Conservation (phyloP, 306 rosid species). For the Rosa chinensis region DNA sequence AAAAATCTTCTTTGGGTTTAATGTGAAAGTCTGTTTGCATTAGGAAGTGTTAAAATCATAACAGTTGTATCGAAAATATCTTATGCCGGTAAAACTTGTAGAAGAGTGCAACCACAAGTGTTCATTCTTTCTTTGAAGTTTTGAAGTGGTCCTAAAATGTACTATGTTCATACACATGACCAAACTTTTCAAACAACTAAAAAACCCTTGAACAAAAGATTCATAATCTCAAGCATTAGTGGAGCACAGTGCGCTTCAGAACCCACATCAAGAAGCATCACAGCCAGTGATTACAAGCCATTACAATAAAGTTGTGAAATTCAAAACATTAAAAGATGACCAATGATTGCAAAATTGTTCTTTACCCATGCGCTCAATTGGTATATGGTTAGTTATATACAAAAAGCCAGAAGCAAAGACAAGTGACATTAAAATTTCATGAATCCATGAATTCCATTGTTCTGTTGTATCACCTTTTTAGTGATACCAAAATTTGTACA, state of each 20-base stretch:
- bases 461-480: background rate
- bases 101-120: background rate
- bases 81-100: background rate
- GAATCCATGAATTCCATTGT: conserved; percentile 4
- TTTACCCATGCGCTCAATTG: background rate
- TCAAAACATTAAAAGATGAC: background rate
- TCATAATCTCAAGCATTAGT: background rate
- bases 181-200: background rate
- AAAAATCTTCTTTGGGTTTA: conserved; percentile 15
- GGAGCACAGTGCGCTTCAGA: background rate
- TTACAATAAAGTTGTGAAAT: background rate
- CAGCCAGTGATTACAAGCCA: background rate
- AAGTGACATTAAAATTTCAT: background rate
- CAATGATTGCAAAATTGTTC: background rate
- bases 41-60: conserved; percentile 31
- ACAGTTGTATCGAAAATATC: conserved; percentile 45
- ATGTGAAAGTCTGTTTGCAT: conserved; percentile 21
- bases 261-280: background rate
- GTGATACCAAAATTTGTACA: conserved; percentile 1
- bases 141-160: background rate
- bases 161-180: background rate
- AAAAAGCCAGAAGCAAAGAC: background rate
- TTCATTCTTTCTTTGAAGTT: background rate
- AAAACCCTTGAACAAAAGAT: background rate
- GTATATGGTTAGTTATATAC: background rate